A percentile compares a stretch with the other conserved stretches of the same genome.
phyloP scores from a whole-genome alignment of 163 green algal genomes.

The Chlorella variabilis region DNA sequence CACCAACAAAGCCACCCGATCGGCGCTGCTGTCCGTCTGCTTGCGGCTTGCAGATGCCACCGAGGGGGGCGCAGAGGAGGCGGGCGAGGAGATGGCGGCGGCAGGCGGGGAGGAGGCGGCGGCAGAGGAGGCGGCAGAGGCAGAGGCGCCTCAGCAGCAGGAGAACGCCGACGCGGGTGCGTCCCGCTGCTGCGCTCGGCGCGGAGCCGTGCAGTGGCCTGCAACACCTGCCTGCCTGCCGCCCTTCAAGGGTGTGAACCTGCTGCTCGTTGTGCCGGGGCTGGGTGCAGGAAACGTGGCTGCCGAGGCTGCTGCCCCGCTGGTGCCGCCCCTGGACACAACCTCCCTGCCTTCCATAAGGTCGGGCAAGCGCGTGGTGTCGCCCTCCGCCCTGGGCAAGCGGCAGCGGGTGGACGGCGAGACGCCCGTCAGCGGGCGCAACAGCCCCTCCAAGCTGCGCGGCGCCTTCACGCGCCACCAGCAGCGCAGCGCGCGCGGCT shows the following conservation, averaged over 20 bases:
- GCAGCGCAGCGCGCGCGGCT: conserved; percentile 22
- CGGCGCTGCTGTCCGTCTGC: no score
- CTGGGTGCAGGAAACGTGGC: conserved; percentile 10
- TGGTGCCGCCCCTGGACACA: conserved; percentile 10
- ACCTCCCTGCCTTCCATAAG: conserved; percentile 10
- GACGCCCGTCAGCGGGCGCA: conserved; percentile 9
- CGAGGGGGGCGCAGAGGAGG: not conserved
- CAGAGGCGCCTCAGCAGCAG: conserved; percentile 13
- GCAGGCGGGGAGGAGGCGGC: not conserved
- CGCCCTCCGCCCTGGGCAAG: conserved; percentile 26
- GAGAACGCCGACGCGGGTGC: conserved; percentile 22
- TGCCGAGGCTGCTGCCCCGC: not conserved
- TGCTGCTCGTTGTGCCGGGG: no score
- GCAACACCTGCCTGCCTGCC: not conserved
- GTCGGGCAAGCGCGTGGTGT: conserved; percentile 1
- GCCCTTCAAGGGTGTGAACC: no score
- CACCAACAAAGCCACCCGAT: no score
- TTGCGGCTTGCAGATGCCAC: not conserved
- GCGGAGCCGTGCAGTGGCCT: no score
- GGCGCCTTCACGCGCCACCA: conserved; percentile 36
- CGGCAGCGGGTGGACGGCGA: conserved; percentile 11
- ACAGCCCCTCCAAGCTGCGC: conserved; percentile 41
- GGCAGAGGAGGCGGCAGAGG: not conserved
- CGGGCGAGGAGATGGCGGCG: conserved; percentile 47
- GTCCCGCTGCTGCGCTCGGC: no score